Evolutionary conservation across 495 filamentous ascomycete species (phyloP).

Genomic region (Rhizodiscina lignyota): DNA sequence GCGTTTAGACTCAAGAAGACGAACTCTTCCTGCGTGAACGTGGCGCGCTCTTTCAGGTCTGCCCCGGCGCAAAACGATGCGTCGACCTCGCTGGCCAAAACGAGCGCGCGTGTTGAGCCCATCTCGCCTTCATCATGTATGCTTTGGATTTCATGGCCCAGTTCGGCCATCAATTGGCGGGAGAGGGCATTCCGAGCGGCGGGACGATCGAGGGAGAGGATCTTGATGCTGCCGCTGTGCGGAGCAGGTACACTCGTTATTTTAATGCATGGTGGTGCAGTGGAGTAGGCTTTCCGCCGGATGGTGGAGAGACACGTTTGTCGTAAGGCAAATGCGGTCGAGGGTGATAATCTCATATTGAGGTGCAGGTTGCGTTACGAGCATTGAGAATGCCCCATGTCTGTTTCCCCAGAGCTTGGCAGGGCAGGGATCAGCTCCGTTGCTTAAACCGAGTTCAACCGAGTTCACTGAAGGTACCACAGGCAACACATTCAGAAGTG

Average conservation of each 20-base stretch:
- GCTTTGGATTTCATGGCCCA: slow-evolving; percentile 50
- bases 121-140: slow-evolving; percentile 50
- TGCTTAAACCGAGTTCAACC: no score
- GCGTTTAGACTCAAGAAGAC: slow-evolving; percentile 2
- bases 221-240: slow-evolving; percentile 64
- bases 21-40: slow-evolving; percentile 55
- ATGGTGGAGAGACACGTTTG: no score
- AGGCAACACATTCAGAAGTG: no score
- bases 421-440: no score
- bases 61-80: slow-evolving; percentile 84
- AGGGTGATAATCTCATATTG: slow-evolving; percentile 1
- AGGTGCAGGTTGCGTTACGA: no score
- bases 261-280: slow-evolving; percentile 30
- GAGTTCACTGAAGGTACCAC: no score
- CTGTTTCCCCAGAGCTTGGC: no score
- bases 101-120: slow-evolving; percentile 54
- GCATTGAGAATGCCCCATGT: no score
- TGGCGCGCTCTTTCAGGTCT: slow-evolving; percentile 68
- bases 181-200: slow-evolving; percentile 82
- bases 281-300: slow-evolving; percentile 13
- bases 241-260: slow-evolving; percentile 60
- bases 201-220: slow-evolving; percentile 77
- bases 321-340: not conserved
- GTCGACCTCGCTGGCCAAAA: slow-evolving; percentile 64
- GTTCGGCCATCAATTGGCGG: slow-evolving; percentile 47